Evolutionary conservation across 768 basidiomycete genomes (phyloP).

Genomic region (Lentinus brumalis): DNA sequence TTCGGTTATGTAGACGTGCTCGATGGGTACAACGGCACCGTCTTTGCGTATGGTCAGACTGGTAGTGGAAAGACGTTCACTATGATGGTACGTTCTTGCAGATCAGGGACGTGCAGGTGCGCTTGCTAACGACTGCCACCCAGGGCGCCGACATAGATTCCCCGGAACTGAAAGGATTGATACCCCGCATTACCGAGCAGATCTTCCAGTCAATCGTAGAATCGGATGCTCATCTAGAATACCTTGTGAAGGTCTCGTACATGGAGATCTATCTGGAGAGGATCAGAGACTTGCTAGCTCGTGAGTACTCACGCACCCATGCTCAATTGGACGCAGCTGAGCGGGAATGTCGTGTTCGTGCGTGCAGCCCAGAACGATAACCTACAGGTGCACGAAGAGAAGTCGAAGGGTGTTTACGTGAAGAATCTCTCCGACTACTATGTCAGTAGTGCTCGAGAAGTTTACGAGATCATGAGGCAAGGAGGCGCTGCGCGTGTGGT

Average conservation of each 20-base stretch:
- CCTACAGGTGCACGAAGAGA: slow-evolving; percentile 97
- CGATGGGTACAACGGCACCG: slow-evolving; percentile 97
- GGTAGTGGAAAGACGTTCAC: slow-evolving; percentile 93
- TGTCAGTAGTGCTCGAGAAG: slow-evolving; percentile 92
- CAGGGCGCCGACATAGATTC: slow-evolving; percentile 98
- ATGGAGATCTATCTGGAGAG: slow-evolving; percentile 99
- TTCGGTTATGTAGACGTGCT: slow-evolving; percentile 75
- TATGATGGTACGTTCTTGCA: slow-evolving; percentile 79
- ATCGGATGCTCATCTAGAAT: slow-evolving; percentile 93
- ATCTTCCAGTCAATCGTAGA: slow-evolving; percentile 98
- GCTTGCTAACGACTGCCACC: slow-evolving; percentile 15
- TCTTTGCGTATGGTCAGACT: slow-evolving; percentile 88
- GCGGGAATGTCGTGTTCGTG: background rate
- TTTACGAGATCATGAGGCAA: slow-evolving; percentile 98
- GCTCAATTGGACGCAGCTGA: background rate
- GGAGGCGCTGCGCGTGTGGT: slow-evolving; percentile 91
- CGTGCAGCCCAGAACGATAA: slow-evolving; percentile 91
- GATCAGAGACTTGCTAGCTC: slow-evolving; percentile 92
- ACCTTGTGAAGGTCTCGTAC: slow-evolving; percentile 98
- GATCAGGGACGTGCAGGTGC: slow-evolving; percentile 5
- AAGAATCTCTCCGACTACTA: slow-evolving; percentile 98
- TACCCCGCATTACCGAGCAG: slow-evolving; percentile 97
- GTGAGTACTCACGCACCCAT: slow-evolving; percentile 52
- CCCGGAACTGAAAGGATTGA: slow-evolving; percentile 91
- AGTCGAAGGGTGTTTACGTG: slow-evolving; percentile 95